Percentiles rank a stretch among this genome's conserved stretches.
These are phyloP conservation scores for Nidularia pulvinata DNA, from an alignment of 768 basidiomycete genomes.

Conservation along the genomic window DNA sequence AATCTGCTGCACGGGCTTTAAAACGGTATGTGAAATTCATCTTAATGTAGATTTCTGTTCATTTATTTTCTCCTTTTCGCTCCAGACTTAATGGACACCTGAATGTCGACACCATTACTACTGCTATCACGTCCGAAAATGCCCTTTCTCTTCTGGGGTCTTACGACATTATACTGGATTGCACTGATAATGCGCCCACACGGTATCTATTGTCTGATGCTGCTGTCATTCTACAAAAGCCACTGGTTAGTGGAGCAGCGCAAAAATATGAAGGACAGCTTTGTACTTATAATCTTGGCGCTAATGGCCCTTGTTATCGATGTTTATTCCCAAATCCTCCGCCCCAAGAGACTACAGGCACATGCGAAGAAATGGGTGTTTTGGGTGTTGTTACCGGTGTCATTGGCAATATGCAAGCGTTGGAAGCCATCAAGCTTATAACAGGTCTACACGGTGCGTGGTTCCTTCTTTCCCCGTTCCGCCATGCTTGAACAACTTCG, in stretches of 20 bases:
- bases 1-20: constrained; percentile 76
- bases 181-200: constrained; percentile 92
- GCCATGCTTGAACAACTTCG: not conserved
- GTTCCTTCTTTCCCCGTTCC: not conserved
- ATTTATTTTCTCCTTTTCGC: constrained; percentile 1
- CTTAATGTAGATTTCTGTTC: not conserved
- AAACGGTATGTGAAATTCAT: constrained; percentile 41
- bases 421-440: constrained; percentile 84
- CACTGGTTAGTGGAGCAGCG: constrained; percentile 93
- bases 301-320: constrained; percentile 86
- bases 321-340: constrained; percentile 90
- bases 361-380: constrained; percentile 89
- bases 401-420: constrained; percentile 88
- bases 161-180: constrained; percentile 87
- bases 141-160: constrained; percentile 57
- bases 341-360: constrained; percentile 57
- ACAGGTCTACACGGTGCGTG: constrained; percentile 62
- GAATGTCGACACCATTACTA: constrained; percentile 50
- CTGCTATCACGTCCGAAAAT: constrained; percentile 59
- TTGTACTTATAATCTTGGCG: constrained; percentile 69
- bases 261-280: constrained; percentile 85
- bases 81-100: constrained; percentile 75
- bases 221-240: constrained; percentile 71
- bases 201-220: constrained; percentile 93
- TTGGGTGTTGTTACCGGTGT: constrained; percentile 88